Evolutionary conservation across 208 protist species (phyloP), one percentile per base, ranked within the genome.

Genomic region (Leishmania arabica): DNA sequence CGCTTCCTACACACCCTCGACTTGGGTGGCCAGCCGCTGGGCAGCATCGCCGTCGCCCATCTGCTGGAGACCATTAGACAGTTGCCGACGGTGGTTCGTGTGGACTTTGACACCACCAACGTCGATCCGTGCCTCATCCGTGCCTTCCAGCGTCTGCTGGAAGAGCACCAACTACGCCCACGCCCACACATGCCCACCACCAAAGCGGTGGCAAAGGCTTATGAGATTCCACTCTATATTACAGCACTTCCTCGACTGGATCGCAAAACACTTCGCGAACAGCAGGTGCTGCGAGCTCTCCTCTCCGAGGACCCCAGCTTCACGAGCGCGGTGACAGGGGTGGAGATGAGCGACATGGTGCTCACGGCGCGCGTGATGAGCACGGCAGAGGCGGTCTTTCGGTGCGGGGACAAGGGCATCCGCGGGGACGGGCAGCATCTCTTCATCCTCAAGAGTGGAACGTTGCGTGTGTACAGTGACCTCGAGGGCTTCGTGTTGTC

Each of bases 231-330:
- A 2, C 27, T 69, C 7, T 81, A 78, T 42, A 73, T 91, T 17
- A 51, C 80, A 1, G 47, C 76, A 2, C 86, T 94, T 7, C 87
- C 88, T 17, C 70, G 66, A 40, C 40, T 89, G 2, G 92, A 96
- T 76, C 83, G 90, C n/a, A 96, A 96, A 80, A 94, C 92, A 40
- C 62, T 92, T 58, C 81, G 82, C 27, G 92, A 94, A 72, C 92
- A 94, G 75, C 92, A 96, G 82, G 49, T 92, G 45, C 78, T 96
- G 56, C 80, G 89, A 24, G 82, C 82, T 24, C 70, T 95, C 45
- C 84, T 95, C 5, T 82, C 82, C 15, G 69, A 83, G 7, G 90
- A 93, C 56, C 21, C 60, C 15, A 88, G 82, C 65, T 88, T 94
- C 31, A 56, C 72, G 15, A 66, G 72, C 34, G 58, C 86, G 1